phyloP scores from a whole-genome alignment of 139 green algal genomes.

The Chlorella sorokiniana region DNA sequence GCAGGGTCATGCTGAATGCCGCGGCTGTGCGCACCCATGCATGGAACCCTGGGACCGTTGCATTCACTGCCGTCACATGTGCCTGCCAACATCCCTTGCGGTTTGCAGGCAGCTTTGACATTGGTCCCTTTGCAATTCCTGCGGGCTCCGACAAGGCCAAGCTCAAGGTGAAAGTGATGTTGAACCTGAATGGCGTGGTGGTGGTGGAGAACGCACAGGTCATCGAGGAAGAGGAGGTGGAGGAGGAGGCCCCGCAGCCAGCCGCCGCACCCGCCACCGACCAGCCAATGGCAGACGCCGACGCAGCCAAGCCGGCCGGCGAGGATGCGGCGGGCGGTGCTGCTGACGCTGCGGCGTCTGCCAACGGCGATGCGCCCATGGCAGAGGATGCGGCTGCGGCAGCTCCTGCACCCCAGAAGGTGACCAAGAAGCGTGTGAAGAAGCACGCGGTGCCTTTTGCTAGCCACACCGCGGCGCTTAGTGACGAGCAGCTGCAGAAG shows the following conservation, averaged over 20 bases:
- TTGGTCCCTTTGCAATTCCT: constrained; percentile 54
- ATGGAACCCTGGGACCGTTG: not conserved
- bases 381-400: constrained; percentile 27
- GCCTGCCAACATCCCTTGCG: not conserved
- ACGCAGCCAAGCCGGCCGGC: constrained; percentile 56
- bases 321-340: constrained; percentile 28
- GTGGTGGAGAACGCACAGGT: constrained; percentile 78
- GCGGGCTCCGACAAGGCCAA: constrained; percentile 75
- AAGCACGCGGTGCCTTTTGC: constrained; percentile 52
- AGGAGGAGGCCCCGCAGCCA: constrained; percentile 52
- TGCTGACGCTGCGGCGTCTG: constrained; percentile 34
- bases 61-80: not conserved
- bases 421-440: constrained; percentile 53
- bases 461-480: constrained; percentile 44
- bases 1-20: not conserved
- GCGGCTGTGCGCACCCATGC: not conserved
- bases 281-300: constrained; percentile 40
- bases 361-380: constrained; percentile 45
- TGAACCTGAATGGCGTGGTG: constrained; percentile 93
- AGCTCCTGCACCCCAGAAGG: constrained; percentile 34
- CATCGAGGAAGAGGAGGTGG: constrained; percentile 86
- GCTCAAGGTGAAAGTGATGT: constrained; percentile 78
- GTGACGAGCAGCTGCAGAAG: constrained; percentile 45
- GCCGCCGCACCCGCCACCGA: constrained; percentile 15
- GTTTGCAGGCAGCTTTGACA: constrained; percentile 46